Percentiles rank a stretch among this genome's conserved stretches.
Conservation (phyloP, 805 yeast genomes). For the Ascoidea asiatica region DNA sequence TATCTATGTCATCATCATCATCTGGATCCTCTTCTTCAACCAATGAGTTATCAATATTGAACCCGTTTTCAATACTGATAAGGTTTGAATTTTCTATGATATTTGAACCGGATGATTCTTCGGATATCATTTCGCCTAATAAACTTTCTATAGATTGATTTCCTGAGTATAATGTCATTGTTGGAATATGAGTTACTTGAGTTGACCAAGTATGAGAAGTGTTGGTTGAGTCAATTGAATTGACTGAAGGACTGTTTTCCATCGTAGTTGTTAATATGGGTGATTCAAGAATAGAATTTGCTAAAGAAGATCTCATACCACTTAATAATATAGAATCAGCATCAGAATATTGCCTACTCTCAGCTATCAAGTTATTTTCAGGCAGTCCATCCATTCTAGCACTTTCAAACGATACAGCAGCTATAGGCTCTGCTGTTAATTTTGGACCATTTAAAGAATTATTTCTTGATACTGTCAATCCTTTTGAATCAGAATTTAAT, state of each 20-base stretch:
- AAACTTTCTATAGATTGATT: not conserved
- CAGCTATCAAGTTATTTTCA: too few relatives aligned
- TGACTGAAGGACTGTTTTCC: too few relatives aligned
- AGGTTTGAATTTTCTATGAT: too few relatives aligned
- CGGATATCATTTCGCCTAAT: not conserved
- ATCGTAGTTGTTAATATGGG: too few relatives aligned
- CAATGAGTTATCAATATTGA: conserved; percentile 5
- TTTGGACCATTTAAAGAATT: not conserved
- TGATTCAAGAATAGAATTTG: not conserved
- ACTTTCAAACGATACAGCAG: not conserved
- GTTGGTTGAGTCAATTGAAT: too few relatives aligned
- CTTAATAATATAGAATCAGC: not conserved
- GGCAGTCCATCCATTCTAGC: too few relatives aligned
- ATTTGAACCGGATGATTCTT: not conserved
- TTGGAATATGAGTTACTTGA: not conserved
- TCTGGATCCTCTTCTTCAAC: conserved; percentile 15
- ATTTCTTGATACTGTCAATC: not conserved
- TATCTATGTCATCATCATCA: conserved; percentile 20
- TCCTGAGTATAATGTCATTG: not conserved
- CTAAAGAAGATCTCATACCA: not conserved
- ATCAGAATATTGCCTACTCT: too few relatives aligned
- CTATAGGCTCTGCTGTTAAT: not conserved
- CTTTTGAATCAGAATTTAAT: not conserved
- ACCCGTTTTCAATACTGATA: not conserved
- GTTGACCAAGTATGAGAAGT: too few relatives aligned